These are phyloP conservation scores for Aphanomyces stellatus DNA, from an alignment of 352 stramenopile genomes.

Conservation along the genomic window DNA sequence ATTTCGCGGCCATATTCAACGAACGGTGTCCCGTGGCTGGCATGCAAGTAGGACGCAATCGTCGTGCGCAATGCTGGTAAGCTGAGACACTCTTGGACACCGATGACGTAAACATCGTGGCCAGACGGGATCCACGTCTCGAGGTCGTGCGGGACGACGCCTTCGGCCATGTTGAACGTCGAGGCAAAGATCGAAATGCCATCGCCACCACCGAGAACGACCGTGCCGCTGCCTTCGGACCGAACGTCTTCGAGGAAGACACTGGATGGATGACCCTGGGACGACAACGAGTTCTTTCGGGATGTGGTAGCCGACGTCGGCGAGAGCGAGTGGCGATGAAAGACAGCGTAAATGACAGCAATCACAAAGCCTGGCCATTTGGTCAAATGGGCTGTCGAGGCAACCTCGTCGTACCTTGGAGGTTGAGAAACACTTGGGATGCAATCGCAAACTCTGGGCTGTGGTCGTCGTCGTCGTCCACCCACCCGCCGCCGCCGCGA, in stretches of 20 bases:
- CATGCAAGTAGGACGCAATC: constrained; percentile 49
- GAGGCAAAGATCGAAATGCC: constrained; percentile 54
- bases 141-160: neutral
- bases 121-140: constrained; percentile 75
- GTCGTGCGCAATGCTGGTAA: constrained; percentile 56
- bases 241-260: constrained; percentile 6
- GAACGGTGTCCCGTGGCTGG: constrained; percentile 50
- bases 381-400: neutral
- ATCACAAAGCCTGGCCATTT: constrained; percentile 10
- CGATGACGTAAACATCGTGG: constrained; percentile 85
- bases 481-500: no score
- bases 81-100: constrained; percentile 86
- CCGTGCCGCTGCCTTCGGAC: neutral
- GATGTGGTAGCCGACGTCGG: no score
- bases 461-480: neutral
- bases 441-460: neutral
- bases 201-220: neutral
- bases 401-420: neutral
- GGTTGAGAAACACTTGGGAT: constrained; percentile 5
- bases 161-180: constrained; percentile 83
- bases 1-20: constrained; percentile 73
- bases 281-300: neutral
- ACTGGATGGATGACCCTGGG: neutral
- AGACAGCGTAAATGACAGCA: constrained; percentile 11
- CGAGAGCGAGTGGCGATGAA: neutral